Conservation (phyloP, 2,329 filamentous ascomycete genomes). For the Arthrobotrys iridis region DNA sequence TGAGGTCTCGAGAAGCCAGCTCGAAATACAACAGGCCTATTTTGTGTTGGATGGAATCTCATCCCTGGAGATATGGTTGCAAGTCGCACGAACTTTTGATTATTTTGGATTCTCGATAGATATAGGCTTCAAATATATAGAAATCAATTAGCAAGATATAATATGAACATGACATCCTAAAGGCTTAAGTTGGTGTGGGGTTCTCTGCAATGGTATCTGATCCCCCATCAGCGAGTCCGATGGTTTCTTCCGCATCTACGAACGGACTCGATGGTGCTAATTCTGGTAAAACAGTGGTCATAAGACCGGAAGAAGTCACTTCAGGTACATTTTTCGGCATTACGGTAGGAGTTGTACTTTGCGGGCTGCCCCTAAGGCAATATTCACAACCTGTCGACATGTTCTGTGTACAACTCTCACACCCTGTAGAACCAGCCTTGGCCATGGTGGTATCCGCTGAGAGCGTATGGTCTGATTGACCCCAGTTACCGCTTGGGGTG, state of each 20-base stretch:
- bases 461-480: slow-evolving; percentile 18
- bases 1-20: no score
- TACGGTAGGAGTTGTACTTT: neutral
- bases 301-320: neutral
- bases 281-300: neutral
- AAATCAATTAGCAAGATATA: no score
- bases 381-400: neutral
- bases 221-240: neutral
- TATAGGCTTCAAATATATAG: no score
- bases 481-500: neutral
- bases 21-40: no score
- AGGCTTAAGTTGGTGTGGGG: no score
- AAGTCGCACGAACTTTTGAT: no score
- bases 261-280: neutral
- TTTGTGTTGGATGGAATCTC: no score
- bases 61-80: no score
- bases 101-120: no score
- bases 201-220: neutral
- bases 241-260: neutral
- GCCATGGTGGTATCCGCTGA: neutral
- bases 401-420: neutral
- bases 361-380: neutral
- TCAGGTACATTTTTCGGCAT: neutral
- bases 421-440: neutral
- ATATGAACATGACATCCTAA: no score